Percentiles rank a stretch among this genome's conserved stretches.
Conservation (phyloP, 116 monocot species). For the Phalaenopsis hybrid region DNA sequence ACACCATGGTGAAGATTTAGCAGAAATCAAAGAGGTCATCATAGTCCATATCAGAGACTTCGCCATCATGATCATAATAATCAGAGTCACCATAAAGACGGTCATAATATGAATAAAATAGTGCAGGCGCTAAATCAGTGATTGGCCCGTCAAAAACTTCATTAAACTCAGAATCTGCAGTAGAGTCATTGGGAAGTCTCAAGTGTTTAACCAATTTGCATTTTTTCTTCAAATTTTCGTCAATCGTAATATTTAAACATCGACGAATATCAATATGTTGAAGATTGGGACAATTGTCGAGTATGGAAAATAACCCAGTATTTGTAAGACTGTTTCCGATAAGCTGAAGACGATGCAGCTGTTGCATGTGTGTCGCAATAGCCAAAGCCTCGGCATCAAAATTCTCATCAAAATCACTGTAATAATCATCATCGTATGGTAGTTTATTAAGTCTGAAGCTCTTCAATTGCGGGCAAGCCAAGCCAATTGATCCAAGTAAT, state of each 20-base stretch:
- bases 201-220: background rate
- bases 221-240: background rate
- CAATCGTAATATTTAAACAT: constrained; percentile 5
- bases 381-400: background rate
- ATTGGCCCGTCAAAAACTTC: too few relatives aligned
- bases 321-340: constrained; percentile 12
- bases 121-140: background rate
- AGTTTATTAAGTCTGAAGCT: constrained; percentile 2
- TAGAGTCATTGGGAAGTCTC: constrained; percentile 3
- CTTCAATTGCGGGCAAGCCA: constrained; percentile 13
- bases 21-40: background rate
- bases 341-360: constrained; percentile 10
- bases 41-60: background rate
- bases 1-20: background rate
- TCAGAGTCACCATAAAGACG: background rate
- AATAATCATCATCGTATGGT: too few relatives aligned
- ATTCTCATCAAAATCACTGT: background rate
- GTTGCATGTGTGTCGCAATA: constrained; percentile 7
- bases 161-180: background rate
- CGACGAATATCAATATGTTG: constrained; percentile 7
- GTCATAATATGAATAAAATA: background rate
- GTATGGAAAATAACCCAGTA: background rate
- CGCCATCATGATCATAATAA: background rate
- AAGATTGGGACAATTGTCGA: constrained; percentile 11
- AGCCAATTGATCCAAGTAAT: background rate